These are phyloP conservation scores for Lentinus tigrinus DNA, from an alignment of 768 basidiomycete species.

Conservation along the genomic window DNA sequence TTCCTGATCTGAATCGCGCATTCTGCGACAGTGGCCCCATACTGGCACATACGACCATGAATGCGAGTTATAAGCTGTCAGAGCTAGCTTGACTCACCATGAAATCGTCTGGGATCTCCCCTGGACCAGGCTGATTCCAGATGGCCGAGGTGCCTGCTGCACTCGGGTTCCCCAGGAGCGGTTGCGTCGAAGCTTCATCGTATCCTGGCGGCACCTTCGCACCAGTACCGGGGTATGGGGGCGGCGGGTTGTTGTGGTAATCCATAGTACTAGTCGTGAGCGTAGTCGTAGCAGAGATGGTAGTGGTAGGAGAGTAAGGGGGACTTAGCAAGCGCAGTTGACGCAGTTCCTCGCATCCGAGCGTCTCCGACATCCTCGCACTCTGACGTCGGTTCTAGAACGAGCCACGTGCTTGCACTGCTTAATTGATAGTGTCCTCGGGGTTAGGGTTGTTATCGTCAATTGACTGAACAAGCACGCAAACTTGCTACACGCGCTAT, in stretches of 20 bases:
- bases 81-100: slow-evolving; percentile 50
- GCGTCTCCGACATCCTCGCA: slow-evolving; percentile 7
- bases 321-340: not conserved
- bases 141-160: slow-evolving; percentile 35
- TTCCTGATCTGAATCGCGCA: slow-evolving; percentile 75
- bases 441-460: slow-evolving; percentile 12
- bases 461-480: slow-evolving; percentile 10
- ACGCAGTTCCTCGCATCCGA: not conserved
- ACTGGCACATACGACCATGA: slow-evolving; percentile 40
- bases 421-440: not conserved
- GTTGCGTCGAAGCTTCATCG: slow-evolving; percentile 35
- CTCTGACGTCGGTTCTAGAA: slow-evolving; percentile 13
- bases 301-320: slow-evolving; percentile 10
- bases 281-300: slow-evolving; percentile 14
- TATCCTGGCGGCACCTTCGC: slow-evolving; percentile 18
- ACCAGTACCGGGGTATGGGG: slow-evolving; percentile 20
- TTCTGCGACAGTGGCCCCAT: slow-evolving; percentile 78
- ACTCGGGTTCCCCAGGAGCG: slow-evolving; percentile 46
- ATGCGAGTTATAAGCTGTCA: not conserved
- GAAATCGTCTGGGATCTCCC: slow-evolving; percentile 90
- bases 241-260: slow-evolving; percentile 26
- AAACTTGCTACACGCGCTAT: slow-evolving; percentile 2
- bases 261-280: slow-evolving; percentile 18
- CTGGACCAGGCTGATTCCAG: slow-evolving; percentile 71
- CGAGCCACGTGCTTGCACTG: slow-evolving; percentile 11